Conservation (phyloP, 257 asterid species). For the Penstemon davidsonii region DNA sequence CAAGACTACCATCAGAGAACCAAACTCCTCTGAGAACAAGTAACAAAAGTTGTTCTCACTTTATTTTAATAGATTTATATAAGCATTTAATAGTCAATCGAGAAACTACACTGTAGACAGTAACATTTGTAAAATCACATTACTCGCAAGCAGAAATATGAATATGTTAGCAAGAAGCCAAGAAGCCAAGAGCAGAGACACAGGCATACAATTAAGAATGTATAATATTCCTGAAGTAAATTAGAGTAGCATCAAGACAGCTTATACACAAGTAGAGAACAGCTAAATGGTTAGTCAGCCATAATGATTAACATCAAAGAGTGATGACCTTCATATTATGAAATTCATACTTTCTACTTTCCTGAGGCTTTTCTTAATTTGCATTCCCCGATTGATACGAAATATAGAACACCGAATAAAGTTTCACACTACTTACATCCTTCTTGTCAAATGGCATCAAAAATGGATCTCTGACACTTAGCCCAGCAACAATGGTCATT, state of each 20-base stretch:
- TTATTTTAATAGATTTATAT: neutral
- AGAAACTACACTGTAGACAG: conserved; percentile 3
- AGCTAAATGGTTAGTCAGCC: conserved; percentile 8
- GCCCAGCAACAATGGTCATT: conserved; percentile 89
- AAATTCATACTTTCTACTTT: conserved; percentile 22
- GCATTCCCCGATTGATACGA: conserved; percentile 5
- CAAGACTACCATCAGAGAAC: neutral
- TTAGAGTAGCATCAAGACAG: conserved; percentile 10
- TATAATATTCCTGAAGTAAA: neutral
- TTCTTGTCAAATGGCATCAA: conserved; percentile 91
- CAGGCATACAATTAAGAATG: neutral
- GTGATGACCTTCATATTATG: conserved; percentile 9
- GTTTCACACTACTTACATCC: conserved; percentile 61
- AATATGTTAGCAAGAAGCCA: neutral
- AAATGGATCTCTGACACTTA: conserved; percentile 91
- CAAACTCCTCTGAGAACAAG: neutral
- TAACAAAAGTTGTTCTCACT: conserved; percentile 1
- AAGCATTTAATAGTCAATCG: neutral
- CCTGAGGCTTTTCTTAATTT: conserved; percentile 3
- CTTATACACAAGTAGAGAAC: conserved; percentile 12
- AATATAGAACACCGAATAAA: conserved; percentile 20
- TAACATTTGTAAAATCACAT: neutral
- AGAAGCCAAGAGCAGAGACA: conserved; percentile 14
- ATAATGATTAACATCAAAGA: conserved; percentile 10
- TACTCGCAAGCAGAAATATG: neutral